A percentile compares a stretch with the other conserved stretches of the same genome.
Conservation (phyloP, 2,329 filamentous ascomycete genomes). For the Scleromitrula shiraiana region DNA sequence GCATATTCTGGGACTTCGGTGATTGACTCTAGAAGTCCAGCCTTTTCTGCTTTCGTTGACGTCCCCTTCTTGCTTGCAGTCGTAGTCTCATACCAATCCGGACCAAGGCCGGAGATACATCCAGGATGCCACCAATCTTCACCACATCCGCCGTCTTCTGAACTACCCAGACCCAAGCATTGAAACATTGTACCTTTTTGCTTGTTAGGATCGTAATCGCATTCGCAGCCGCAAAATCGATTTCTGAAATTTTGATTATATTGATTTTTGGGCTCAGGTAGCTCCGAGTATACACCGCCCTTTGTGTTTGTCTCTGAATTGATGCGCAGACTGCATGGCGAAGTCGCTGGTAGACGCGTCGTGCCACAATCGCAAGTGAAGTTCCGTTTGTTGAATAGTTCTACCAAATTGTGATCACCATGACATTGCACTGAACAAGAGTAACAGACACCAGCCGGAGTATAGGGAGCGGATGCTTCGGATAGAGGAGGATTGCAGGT, state of each 20-base stretch:
- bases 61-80: conserved; percentile 32
- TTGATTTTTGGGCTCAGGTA: conserved; percentile 63
- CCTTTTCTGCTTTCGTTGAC: conserved; percentile 27
- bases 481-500: conserved; percentile 81
- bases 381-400: conserved; percentile 91
- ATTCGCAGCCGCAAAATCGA: conserved; percentile 80
- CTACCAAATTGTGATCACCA: conserved; percentile 87
- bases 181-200: conserved; percentile 99
- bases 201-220: conserved; percentile 78
- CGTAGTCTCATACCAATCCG: conserved; percentile 58
- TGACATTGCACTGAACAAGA: conserved; percentile 96
- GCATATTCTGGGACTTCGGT: conserved; percentile 38
- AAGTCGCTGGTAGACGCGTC: conserved; percentile 57
- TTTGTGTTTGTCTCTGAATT: conserved; percentile 67
- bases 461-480: conserved; percentile 53
- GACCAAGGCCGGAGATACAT: conserved; percentile 73
- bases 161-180: conserved; percentile 75
- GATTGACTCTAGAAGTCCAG: conserved; percentile 39
- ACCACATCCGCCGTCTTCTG: conserved; percentile 79
- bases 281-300: conserved; percentile 68
- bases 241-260: conserved; percentile 98
- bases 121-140: conserved; percentile 98
- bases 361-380: conserved; percentile 97
- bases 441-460: conserved; percentile 83
- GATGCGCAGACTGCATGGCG: conserved; percentile 67